Conservation (phyloP, 768 basidiomycete genomes). For the Inosperma sp. region DNA sequence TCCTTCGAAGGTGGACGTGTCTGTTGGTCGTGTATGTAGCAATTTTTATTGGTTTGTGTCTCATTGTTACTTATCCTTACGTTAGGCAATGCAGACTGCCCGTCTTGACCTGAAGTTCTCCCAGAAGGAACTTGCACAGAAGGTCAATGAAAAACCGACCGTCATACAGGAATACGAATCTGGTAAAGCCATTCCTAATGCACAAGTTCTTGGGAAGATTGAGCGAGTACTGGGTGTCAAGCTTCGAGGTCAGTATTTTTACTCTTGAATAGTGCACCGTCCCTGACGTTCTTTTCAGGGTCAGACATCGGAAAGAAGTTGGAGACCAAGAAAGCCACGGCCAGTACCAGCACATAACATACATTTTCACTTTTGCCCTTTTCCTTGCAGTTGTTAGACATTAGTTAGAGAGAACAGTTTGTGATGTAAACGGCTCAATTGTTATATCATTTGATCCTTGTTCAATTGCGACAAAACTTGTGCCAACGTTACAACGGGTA, state of each 20-base stretch:
- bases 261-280: not conserved
- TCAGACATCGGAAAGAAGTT: slow-evolving; percentile 83
- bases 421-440: too few relatives aligned
- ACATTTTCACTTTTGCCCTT: too few relatives aligned
- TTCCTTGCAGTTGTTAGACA: too few relatives aligned
- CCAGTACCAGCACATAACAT: slow-evolving; percentile 1
- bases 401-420: too few relatives aligned
- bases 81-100: slow-evolving; percentile 74
- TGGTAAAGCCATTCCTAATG: slow-evolving; percentile 80
- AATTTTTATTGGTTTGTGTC: slow-evolving; percentile 6
- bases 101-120: slow-evolving; percentile 75
- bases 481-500: not conserved
- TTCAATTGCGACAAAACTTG: not conserved
- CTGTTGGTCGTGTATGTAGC: slow-evolving; percentile 63
- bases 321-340: slow-evolving; percentile 56
- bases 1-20: slow-evolving; percentile 70
- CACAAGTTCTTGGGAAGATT: slow-evolving; percentile 83
- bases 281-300: slow-evolving; percentile 39
- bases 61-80: slow-evolving; percentile 8
- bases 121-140: slow-evolving; percentile 90
- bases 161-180: slow-evolving; percentile 87
- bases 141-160: slow-evolving; percentile 90
- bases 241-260: slow-evolving; percentile 65
- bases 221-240: slow-evolving; percentile 85
- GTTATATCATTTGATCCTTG: not conserved